Evolutionary conservation across 345 rosid genomes (phyloP).

Genomic region (Carallia brachiata): DNA sequence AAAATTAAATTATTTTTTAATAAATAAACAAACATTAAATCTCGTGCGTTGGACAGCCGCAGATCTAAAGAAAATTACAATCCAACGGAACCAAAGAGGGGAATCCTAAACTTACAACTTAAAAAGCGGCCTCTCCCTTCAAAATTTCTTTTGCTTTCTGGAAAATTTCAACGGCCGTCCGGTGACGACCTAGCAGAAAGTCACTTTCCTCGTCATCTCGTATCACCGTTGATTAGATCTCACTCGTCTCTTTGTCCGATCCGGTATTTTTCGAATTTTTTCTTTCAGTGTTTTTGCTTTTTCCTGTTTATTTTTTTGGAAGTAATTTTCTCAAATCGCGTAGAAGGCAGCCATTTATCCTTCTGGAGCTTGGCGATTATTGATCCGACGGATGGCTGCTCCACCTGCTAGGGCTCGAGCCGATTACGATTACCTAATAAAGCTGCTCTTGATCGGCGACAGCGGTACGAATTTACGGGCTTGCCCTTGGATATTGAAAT

Average conservation of each 20-base stretch:
- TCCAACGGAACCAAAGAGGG: constrained; percentile 13
- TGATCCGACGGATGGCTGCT: constrained; percentile 34
- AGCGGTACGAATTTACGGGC: constrained; percentile 33
- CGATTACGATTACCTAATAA: constrained; percentile 51
- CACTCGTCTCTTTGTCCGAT: constrained; percentile 16
- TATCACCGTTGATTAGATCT: constrained; percentile 16
- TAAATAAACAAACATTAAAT: background rate
- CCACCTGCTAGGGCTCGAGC: constrained; percentile 53
- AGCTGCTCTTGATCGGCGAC: constrained; percentile 52
- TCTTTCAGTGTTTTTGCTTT: background rate
- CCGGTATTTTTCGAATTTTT: constrained; percentile 11
- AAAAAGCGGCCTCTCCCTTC: background rate
- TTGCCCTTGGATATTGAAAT: background rate
- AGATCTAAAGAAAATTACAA: background rate
- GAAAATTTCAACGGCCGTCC: constrained; percentile 20
- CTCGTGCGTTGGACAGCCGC: background rate
- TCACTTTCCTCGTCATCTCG: background rate
- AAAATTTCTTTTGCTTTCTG: background rate
- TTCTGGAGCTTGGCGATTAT: background rate
- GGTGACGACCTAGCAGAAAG: constrained; percentile 16
- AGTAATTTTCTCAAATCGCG: background rate
- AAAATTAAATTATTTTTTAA: too few species aligned
- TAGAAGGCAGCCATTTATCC: background rate
- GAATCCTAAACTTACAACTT: background rate
- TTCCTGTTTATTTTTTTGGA: background rate